Evolutionary conservation across 805 yeast species (phyloP).

Genomic region (Metschnikowia proteae): DNA sequence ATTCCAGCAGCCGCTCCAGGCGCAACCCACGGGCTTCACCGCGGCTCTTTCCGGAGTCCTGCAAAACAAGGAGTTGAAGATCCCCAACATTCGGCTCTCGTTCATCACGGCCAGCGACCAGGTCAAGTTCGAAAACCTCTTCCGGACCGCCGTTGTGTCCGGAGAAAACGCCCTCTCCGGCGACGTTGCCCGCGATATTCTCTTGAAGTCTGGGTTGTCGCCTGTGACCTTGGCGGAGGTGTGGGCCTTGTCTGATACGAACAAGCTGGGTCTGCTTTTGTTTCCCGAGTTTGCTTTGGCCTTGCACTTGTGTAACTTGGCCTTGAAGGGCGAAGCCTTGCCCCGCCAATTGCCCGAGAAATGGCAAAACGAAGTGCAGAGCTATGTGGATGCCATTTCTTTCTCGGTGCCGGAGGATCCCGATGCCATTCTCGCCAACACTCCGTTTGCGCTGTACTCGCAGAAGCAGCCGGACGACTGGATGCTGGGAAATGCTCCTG

Average conservation of each 20-base stretch:
- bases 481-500: conserved; percentile 13
- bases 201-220: conserved; percentile 73
- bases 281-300: conserved; percentile 95
- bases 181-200: conserved; percentile 70
- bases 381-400: conserved; percentile 85
- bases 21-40: conserved; percentile 47
- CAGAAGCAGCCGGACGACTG: conserved; percentile 19
- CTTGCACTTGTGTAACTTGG: conserved; percentile 77
- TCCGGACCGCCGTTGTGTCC: conserved; percentile 68
- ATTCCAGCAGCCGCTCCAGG: conserved; percentile 25
- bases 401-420: conserved; percentile 67
- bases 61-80: conserved; percentile 56
- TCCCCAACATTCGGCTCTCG: conserved; percentile 74
- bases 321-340: conserved; percentile 71
- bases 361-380: conserved; percentile 77
- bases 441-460: conserved; percentile 39
- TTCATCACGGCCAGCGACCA: conserved; percentile 86
- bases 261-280: conserved; percentile 75
- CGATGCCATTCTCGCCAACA: conserved; percentile 35
- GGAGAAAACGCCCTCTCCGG: conserved; percentile 71
- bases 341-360: conserved; percentile 71
- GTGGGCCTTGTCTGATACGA: conserved; percentile 90
- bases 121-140: conserved; percentile 77
- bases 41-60: conserved; percentile 38
- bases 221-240: conserved; percentile 77